Conservation (phyloP, 768 basidiomycete genomes). For the Lactarius sanguifluus region DNA sequence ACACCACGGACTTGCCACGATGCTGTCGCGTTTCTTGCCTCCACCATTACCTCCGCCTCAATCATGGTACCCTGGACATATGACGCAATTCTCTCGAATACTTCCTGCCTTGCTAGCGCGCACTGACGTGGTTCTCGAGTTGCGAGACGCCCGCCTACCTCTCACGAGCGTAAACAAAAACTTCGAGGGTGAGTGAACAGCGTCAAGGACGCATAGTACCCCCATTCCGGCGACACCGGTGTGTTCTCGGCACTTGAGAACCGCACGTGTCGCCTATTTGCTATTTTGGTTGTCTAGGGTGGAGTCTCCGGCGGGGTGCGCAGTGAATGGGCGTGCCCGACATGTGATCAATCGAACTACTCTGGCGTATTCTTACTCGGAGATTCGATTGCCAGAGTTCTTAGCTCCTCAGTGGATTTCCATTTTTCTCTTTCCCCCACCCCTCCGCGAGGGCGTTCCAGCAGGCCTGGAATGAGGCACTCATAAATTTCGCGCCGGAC, state of each 20-base stretch:
- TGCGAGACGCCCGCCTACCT: slow-evolving; percentile 89
- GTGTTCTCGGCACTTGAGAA: slow-evolving; percentile 6
- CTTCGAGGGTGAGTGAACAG: slow-evolving; percentile 66
- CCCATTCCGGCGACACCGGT: slow-evolving; percentile 9
- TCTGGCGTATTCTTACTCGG: slow-evolving; percentile 18
- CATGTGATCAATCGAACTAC: slow-evolving; percentile 23
- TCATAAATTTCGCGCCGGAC: slow-evolving; percentile 11
- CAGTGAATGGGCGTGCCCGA: slow-evolving; percentile 12
- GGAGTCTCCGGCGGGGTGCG: not conserved
- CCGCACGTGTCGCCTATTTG: slow-evolving; percentile 9
- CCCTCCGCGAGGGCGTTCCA: not conserved
- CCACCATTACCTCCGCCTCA: slow-evolving; percentile 66
- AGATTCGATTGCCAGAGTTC: slow-evolving; percentile 14
- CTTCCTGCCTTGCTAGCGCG: slow-evolving; percentile 74
- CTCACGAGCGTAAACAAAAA: slow-evolving; percentile 91
- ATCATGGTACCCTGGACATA: slow-evolving; percentile 97
- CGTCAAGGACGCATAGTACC: slow-evolving; percentile 28
- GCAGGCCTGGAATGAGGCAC: slow-evolving; percentile 16
- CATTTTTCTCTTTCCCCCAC: slow-evolving; percentile 6
- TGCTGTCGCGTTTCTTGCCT: slow-evolving; percentile 41
- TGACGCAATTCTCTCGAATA: slow-evolving; percentile 81
- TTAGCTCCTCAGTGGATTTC: not conserved
- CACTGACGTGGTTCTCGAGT: slow-evolving; percentile 91
- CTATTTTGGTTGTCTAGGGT: slow-evolving; percentile 19
- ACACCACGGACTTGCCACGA: slow-evolving; percentile 25